Evolutionary conservation across 2,329 filamentous ascomycete genomes (phyloP), one percentile per base, ranked within the genome.

Genomic region (Pleoardoris graminearum): DNA sequence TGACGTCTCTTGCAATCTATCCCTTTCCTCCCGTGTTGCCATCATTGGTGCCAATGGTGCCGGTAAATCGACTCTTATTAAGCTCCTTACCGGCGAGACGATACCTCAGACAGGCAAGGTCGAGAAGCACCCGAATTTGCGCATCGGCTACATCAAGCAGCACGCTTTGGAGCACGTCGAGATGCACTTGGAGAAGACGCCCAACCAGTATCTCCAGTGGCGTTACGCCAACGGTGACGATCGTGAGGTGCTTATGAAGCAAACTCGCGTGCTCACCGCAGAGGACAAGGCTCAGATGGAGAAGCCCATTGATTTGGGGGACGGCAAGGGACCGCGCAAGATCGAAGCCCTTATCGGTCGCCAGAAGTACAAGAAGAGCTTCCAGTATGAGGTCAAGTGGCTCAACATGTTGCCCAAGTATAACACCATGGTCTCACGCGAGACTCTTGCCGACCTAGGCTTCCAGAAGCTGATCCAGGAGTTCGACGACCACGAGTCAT

Each of bases 101-200:
- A 87, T 97, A 61, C 94, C 90, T 14, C 88, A 88, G 57, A 76
- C 77, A 17, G 94, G 94, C 58, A 90, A 86, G 72, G 94, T 99
- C 21, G 92, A 97, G 81, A 97, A 97, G 81, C 94, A 99, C 75
- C 94, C 94, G 62, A 99, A 99, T 75, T 79, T 99, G 69, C 92
- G 94, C 82, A 97, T 99, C 67, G 94, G 94, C 49, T 99, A 99
- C 80, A 97, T 99, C 80, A 97, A 97, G 80, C 94, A 99, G 80
- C 94, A 99, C 76, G 94, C 94, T 38, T 83, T 99, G 11, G 94
- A 99, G 81, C 94, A 99, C 84, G 94, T 99, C 10, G 93, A 99
- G 78, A 96, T 97, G 93, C 94, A 99, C 71, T 81, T 97, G 64
- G 94, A 99, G 77, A 99, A 99, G 85, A 99, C 94, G 0, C 94